These are phyloP conservation scores for Penicillium desertorum DNA, from an alignment of 495 filamentous ascomycete species.

Conservation along the genomic window DNA sequence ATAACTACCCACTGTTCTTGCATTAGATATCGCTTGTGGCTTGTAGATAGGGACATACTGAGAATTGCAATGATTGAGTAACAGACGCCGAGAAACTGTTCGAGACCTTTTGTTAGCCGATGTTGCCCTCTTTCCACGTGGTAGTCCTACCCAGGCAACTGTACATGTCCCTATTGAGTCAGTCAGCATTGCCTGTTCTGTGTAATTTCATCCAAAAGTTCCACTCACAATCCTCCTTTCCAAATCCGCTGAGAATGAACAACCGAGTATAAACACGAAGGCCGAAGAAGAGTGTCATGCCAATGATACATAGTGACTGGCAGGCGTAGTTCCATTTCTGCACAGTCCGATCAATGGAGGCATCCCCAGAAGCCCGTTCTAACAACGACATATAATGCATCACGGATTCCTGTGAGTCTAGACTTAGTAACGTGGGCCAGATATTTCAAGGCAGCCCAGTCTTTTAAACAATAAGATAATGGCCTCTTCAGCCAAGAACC, in stretches of 20 bases:
- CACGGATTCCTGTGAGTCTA: not conserved
- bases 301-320: conserved; percentile 30
- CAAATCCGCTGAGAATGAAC: conserved; percentile 26
- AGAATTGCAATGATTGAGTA: conserved; percentile 32
- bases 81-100: conserved; percentile 25
- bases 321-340: conserved; percentile 29
- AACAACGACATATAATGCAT: conserved; percentile 5
- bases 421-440: not conserved
- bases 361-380: conserved; percentile 9
- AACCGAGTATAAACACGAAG: conserved; percentile 27
- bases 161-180: conserved; percentile 7
- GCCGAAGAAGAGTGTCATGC: conserved; percentile 28
- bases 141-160: not conserved
- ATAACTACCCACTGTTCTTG: conserved; percentile 26
- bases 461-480: not conserved
- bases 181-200: not conserved
- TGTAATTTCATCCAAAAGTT: no score
- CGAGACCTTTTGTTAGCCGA: not conserved
- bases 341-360: conserved; percentile 19
- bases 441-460: not conserved
- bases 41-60: conserved; percentile 17
- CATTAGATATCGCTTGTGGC: conserved; percentile 1
- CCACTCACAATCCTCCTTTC: conserved; percentile 33
- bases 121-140: not conserved
- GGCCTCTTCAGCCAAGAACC: not conserved